Evolutionary conservation across 2,329 filamentous ascomycete genomes (phyloP), one percentile per base, ranked within the genome.

Genomic region (Allantophomopsis cytisporea): DNA sequence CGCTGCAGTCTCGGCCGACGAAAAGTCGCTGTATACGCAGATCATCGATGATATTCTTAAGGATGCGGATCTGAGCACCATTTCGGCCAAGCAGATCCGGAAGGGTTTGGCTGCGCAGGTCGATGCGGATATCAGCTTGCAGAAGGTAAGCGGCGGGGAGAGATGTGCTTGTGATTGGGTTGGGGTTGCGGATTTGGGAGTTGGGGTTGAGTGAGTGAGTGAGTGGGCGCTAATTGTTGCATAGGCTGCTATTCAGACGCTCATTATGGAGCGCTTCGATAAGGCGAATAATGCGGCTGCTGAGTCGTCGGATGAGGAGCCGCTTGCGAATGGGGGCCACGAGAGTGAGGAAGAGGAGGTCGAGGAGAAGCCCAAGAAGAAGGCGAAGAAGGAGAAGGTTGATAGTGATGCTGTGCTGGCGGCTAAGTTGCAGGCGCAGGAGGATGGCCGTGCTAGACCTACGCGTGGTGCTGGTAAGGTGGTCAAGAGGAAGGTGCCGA

Each of bases 331-430:
- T 69, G 50, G 60, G 39, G 39, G 5, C 18, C 18, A 7, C 7
- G 18, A 20, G 4, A 20, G 18, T 28, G 23, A 28, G 23, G 23
- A 28, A 8, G 39, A 36, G 66, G 41, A 78, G 78, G 54, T 71
- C 75, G 20, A 6, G 75, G 20, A 28, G 23, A 28, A 28, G 23
- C 23, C 62, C 46, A 83, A 80, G 56, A 86, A 85, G 62, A 81
- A 81, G 59, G 52, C 53, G 40, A 37, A 66, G 41, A 78, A 78
- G 54, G 71, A 73, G 34, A 70, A 75, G 20, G 64, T 73, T 48
- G 85, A 94, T 47, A 80, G 83, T 23, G 91, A 98, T 60, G 91
- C 89, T 28, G 77, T 82, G 35, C 75, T 89, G 45, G 91, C 91
- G 1, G 87, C 87, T 13, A 76, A 82, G 57, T 68, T 98, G 30